phyloP scores from a whole-genome alignment of 169 alveolate genomes.

The Sarcocystis neurona region DNA sequence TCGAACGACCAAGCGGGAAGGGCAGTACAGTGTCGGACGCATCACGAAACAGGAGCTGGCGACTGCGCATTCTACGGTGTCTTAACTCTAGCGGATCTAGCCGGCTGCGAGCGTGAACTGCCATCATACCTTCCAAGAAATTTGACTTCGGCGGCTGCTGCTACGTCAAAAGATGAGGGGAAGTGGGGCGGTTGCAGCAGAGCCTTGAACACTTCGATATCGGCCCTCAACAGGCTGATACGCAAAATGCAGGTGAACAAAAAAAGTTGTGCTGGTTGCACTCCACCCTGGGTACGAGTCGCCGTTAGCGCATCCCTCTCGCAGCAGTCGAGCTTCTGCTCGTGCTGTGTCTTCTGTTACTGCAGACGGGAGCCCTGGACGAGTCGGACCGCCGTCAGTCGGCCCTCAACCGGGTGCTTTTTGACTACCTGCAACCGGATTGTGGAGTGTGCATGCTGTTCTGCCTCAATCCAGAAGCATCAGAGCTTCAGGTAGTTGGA shows the following conservation, averaged over 20 bases:
- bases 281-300: too few species aligned
- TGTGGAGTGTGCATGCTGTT: constrained; percentile 44
- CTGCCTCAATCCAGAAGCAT: constrained; percentile 38
- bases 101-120: constrained; percentile 46
- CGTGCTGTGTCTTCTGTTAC: not conserved
- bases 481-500: constrained; percentile 5
- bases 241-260: constrained; percentile 50
- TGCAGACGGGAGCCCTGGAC: not conserved
- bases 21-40: not conserved
- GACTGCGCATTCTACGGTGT: constrained; percentile 18
- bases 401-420: constrained; percentile 38
- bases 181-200: constrained; percentile 17
- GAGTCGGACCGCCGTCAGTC: constrained; percentile 46
- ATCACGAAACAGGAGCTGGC: not conserved
- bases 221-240: constrained; percentile 52
- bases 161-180: not conserved
- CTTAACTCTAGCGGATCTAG: constrained; percentile 49
- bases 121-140: not conserved
- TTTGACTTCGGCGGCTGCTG: not conserved
- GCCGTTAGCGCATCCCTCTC: too few species aligned
- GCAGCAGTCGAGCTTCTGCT: too few species aligned
- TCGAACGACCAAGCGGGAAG: not conserved
- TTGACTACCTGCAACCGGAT: constrained; percentile 42
- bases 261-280: too few species aligned
- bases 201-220: constrained; percentile 25